Evolutionary conservation across 441 rosid genomes (phyloP).

Genomic region (Euphorbia corollata): DNA sequence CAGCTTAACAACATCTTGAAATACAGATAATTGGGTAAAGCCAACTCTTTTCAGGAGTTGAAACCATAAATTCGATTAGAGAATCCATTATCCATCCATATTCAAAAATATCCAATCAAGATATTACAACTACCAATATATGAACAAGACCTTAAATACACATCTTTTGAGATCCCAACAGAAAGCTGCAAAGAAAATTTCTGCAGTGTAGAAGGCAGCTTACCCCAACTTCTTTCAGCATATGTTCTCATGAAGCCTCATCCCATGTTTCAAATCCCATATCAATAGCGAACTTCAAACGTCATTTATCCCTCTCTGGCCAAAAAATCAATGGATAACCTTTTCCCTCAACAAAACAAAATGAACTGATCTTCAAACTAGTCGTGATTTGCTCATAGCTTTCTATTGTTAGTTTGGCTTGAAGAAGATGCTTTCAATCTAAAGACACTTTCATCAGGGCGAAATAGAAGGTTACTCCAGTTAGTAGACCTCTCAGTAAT

Average conservation of each 20-base stretch:
- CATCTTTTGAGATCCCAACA: constrained; percentile 16
- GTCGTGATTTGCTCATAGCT: constrained; percentile 27
- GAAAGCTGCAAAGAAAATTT: constrained; percentile 9
- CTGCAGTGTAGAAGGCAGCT: background rate
- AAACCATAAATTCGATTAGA: constrained; percentile 10
- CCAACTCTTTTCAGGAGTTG: too few species aligned
- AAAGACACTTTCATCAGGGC: constrained; percentile 37
- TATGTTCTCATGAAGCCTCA: constrained; percentile 16
- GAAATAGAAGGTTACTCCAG: constrained; percentile 49
- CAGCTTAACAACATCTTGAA: too few species aligned
- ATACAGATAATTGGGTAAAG: too few species aligned
- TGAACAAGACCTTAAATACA: background rate
- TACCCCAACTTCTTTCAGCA: constrained; percentile 19
- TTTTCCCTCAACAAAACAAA: constrained; percentile 1
- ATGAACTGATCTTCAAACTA: constrained; percentile 18
- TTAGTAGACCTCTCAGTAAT: constrained; percentile 50
- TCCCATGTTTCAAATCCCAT: constrained; percentile 9
- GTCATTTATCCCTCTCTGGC: too few species aligned
- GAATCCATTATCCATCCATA: constrained; percentile 11
- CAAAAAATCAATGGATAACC: too few species aligned
- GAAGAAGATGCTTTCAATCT: constrained; percentile 48
- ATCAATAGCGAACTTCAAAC: constrained; percentile 19
- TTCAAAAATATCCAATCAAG: constrained; percentile 7
- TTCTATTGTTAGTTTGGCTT: constrained; percentile 35
- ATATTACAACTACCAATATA: constrained; percentile 20